Base-by-base conservation (phyloP, 495 filamentous ascomycete genomes). In the Sphaerosporella brunnea region DNA sequence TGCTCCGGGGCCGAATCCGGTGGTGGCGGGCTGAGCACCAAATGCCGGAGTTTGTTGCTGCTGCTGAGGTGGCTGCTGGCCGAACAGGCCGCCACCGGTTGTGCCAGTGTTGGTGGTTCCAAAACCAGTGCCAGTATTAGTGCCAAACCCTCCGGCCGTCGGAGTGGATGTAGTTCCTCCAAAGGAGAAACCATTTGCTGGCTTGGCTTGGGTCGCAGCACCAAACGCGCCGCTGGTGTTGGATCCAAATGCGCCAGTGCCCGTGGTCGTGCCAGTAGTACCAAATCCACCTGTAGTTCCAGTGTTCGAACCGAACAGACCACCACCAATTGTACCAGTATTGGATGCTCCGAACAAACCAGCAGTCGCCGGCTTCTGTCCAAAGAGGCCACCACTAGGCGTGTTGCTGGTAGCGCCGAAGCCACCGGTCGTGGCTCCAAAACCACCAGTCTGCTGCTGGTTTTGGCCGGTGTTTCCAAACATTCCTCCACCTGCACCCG, bases 131-230 rank as follows among this genome's bases (percentile, higher is more conserved):
- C 60, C 61, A 7, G 60, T 58, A 7, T 51, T 51, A 40, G 58
- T 62, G n/a, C 61, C 46, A 46, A 54, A 57, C 10, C 50, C 54
- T 1, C 55, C 55, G 19, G 43, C 35, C 20, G 45, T 28, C 9
- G 8, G 8, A 51, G 51, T 30, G 4, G 48, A 32, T 5, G 51
- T 47, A 32, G 25, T 25, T 10, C 10, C 10, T 16, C 60, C 59
- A 40, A 51, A 64, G 11, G 72, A 72, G 54, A 83, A 81, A 2
- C 80, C 68, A 4, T n/a, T n/a, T n/a, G n/a, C n/a, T n/a, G 45
- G 45, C 23, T 48, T 48, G 10, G 39, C 23, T 23, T 48, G 66
- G 44, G 67, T 68, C 23, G 53, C 30, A 4, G 59, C 62, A 21
- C 64, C 63, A 48, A 70, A 70, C 42, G 66, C 51, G 18, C 66